Evolutionary conservation across 1,139 yeast species (phyloP).

Genomic region (Lodderomyces parapsilosis): DNA sequence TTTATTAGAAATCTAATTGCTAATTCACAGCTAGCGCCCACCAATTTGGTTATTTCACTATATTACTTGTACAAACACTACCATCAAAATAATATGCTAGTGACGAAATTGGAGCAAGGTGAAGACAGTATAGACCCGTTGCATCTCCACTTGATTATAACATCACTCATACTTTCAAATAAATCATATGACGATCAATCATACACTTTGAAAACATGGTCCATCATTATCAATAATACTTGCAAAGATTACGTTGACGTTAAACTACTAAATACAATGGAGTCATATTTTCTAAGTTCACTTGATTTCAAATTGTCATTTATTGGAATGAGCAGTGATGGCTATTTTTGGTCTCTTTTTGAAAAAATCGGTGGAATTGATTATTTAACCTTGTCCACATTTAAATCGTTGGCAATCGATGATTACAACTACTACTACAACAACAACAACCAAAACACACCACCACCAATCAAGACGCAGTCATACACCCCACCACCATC

Average conservation of each 20-base stretch:
- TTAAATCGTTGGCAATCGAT: constrained; percentile 9
- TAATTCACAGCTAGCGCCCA: constrained; percentile 29
- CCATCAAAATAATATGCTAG: constrained; percentile 10
- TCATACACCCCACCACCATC: constrained; percentile 4
- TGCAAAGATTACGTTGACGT: constrained; percentile 15
- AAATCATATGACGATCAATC: constrained; percentile 52
- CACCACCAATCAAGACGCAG: not conserved
- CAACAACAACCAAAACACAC: constrained; percentile 3
- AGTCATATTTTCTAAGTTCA: constrained; percentile 28
- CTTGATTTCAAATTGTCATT: constrained; percentile 31
- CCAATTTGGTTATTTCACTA: constrained; percentile 31
- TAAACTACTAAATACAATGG: constrained; percentile 26
- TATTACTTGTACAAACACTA: constrained; percentile 31
- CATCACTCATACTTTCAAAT: constrained; percentile 45
- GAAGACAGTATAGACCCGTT: constrained; percentile 13
- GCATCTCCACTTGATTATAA: constrained; percentile 27
- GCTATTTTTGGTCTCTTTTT: constrained; percentile 24
- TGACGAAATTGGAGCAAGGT: constrained; percentile 13
- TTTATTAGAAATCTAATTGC: constrained; percentile 22
- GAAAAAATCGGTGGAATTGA: not conserved
- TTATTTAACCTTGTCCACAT: constrained; percentile 8
- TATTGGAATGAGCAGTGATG: constrained; percentile 21
- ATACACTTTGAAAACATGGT: constrained; percentile 54
- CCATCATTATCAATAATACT: constrained; percentile 16
- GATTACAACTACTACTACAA: not conserved